These are phyloP conservation scores for Kodamaea leandrae DNA, from an alignment of 805 yeast species.

Conservation along the genomic window DNA sequence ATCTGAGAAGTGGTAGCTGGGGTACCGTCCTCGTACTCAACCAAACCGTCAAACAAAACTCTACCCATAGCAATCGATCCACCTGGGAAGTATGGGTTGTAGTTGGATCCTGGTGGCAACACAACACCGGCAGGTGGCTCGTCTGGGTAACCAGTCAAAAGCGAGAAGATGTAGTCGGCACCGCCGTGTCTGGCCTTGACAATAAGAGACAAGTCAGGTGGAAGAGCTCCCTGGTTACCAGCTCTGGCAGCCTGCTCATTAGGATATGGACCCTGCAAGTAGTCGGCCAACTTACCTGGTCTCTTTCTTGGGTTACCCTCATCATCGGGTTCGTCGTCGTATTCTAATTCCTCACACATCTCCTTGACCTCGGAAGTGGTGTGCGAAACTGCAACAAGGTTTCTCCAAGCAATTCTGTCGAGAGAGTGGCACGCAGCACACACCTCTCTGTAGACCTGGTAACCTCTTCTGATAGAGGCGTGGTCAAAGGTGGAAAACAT, in stretches of 20 bases:
- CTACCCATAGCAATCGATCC: conserved; percentile 99
- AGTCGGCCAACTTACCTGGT: conserved; percentile 96
- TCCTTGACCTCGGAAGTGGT: conserved; percentile 85
- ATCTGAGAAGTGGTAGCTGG: conserved; percentile 97
- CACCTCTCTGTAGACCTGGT: conserved; percentile 97
- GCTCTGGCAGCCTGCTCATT: conserved; percentile 99
- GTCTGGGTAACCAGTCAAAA: conserved; percentile 98
- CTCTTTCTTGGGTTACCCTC: conserved; percentile 98
- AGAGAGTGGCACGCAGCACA: conserved; percentile 99
- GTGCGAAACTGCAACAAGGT: conserved; percentile 95
- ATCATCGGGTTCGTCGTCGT: conserved; percentile 94
- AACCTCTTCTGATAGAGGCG: conserved; percentile 96
- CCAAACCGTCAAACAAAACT: conserved; percentile 94
- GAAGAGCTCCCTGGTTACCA: conserved; percentile 98
- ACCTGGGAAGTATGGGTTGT: conserved; percentile 99
- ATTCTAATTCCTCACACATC: conserved; percentile 94
- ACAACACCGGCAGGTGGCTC: conserved; percentile 97
- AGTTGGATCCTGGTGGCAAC: conserved; percentile 91
- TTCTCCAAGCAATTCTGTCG: conserved; percentile 98
- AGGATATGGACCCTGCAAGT: conserved; percentile 91
- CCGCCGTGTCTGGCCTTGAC: conserved; percentile 99
- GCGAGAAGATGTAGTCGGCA: conserved; percentile 88
- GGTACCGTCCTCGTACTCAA: conserved; percentile 98
- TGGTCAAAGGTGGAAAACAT: conserved; percentile 90
- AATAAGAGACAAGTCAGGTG: conserved; percentile 95